Percentiles rank a stretch among this genome's conserved stretches.
Conservation (phyloP, 1,139 yeast species). For the Tardiomyces digboiensis region DNA sequence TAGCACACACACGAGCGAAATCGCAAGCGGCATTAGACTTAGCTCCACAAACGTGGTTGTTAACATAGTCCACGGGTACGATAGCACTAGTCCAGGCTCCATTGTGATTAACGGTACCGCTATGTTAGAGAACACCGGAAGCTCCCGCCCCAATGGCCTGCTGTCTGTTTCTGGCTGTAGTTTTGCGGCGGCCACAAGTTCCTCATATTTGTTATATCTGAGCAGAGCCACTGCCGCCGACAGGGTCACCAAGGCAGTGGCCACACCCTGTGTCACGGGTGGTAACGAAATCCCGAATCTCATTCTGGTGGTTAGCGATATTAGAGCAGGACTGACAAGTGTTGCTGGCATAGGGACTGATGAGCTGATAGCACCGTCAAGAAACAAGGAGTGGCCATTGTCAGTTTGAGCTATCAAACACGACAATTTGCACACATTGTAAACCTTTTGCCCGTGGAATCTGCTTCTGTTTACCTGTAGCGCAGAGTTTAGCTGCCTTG, state of each 20-base stretch:
- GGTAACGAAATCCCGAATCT: background rate
- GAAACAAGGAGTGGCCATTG: too few relatives aligned
- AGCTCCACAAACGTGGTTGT: constrained; percentile 68
- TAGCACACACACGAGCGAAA: constrained; percentile 41
- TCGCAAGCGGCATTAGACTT: constrained; percentile 38
- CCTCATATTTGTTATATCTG: background rate
- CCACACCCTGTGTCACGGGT: constrained; percentile 1
- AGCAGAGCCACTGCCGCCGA: background rate
- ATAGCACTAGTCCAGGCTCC: constrained; percentile 52
- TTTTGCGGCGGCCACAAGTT: background rate
- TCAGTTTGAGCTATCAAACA: too few relatives aligned
- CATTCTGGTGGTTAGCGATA: too few relatives aligned
- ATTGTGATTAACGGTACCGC: constrained; percentile 57
- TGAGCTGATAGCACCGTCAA: too few relatives aligned
- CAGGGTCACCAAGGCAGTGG: background rate
- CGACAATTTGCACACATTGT: too few relatives aligned
- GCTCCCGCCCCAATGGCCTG: background rate
- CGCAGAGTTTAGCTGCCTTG: too few relatives aligned
- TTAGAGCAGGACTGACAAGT: too few relatives aligned
- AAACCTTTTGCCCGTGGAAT: too few relatives aligned
- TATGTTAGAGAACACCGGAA: constrained; percentile 29
- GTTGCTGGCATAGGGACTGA: too few relatives aligned
- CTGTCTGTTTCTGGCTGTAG: background rate
- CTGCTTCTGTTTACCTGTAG: too few relatives aligned
- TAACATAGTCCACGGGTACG: constrained; percentile 69